Conservation (phyloP, 345 rosid species). For the Salix caprea region DNA sequence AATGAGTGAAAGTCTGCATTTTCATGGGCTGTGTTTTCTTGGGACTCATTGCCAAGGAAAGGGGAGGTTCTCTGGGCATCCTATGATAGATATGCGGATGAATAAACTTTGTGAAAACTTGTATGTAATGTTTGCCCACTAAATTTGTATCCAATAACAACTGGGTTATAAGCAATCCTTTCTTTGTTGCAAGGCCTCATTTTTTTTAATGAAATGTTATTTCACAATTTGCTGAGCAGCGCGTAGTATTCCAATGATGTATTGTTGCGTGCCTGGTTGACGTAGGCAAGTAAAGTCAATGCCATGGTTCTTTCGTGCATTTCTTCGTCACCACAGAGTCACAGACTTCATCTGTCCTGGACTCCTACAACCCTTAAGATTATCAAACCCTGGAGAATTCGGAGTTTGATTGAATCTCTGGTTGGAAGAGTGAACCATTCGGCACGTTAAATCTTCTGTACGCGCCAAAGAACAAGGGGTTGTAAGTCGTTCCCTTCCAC, state of each 20-base stretch:
- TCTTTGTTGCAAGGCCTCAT: background rate
- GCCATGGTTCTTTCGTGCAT: background rate
- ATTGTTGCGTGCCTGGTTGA: background rate
- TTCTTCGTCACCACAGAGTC: background rate
- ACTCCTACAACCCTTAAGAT: background rate
- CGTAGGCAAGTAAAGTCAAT: background rate
- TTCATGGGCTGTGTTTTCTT: background rate
- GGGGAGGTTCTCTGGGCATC: background rate
- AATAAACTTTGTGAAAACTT: background rate
- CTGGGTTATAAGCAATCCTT: background rate
- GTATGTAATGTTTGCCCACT: background rate
- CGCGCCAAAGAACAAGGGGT: too few species aligned
- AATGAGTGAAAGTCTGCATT: constrained; percentile 34
- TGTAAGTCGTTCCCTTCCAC: background rate
- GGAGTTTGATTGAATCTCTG: background rate
- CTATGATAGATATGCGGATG: background rate
- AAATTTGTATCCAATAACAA: background rate
- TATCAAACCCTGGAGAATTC: background rate
- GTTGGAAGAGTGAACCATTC: background rate
- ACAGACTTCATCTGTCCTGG: background rate
- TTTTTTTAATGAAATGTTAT: too few species aligned
- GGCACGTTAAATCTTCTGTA: background rate
- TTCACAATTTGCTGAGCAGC: too few species aligned
- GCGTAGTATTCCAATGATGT: background rate
- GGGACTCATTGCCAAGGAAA: background rate